Conservation (phyloP, 768 basidiomycete species). For the Boletus reticulatus region DNA sequence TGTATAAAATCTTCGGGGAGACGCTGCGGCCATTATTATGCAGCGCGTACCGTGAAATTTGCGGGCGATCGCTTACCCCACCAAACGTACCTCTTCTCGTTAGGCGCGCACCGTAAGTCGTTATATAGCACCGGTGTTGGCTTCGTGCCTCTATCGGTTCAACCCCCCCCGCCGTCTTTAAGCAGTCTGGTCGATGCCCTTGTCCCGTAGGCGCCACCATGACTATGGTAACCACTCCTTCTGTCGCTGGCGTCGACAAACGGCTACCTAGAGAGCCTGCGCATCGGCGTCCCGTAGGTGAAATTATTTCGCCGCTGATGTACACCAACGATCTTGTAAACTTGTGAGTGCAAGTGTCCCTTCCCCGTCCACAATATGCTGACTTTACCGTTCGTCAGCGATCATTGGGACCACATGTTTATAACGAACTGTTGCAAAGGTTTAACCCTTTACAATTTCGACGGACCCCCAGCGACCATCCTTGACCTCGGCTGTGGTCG, state of each 20-base stretch:
- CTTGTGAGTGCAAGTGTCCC: conserved; percentile 43
- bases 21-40: conserved; percentile 20
- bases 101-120: conserved; percentile 1
- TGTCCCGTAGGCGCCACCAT: conserved; percentile 18
- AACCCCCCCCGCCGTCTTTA: conserved; percentile 10
- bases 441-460: conserved; percentile 55
- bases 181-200: conserved; percentile 25
- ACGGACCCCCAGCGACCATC: conserved; percentile 46
- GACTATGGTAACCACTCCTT: conserved; percentile 15
- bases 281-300: conserved; percentile 45
- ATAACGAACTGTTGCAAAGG: conserved; percentile 45
- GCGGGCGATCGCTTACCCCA: conserved; percentile 20
- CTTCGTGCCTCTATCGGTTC: conserved; percentile 6
- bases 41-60: conserved; percentile 17
- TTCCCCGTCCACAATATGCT: neutral
- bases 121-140: conserved; percentile 16
- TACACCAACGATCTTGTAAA: conserved; percentile 48
- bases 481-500: conserved; percentile 73
- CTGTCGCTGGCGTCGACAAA: conserved; percentile 45
- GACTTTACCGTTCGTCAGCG: conserved; percentile 37
- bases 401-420: conserved; percentile 73
- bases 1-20: conserved; percentile 15
- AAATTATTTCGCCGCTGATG: conserved; percentile 54
- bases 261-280: conserved; percentile 39
- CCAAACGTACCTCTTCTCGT: conserved; percentile 4